phyloP scores from a whole-genome alignment of 345 rosid species.

The Laguncularia racemosa region DNA sequence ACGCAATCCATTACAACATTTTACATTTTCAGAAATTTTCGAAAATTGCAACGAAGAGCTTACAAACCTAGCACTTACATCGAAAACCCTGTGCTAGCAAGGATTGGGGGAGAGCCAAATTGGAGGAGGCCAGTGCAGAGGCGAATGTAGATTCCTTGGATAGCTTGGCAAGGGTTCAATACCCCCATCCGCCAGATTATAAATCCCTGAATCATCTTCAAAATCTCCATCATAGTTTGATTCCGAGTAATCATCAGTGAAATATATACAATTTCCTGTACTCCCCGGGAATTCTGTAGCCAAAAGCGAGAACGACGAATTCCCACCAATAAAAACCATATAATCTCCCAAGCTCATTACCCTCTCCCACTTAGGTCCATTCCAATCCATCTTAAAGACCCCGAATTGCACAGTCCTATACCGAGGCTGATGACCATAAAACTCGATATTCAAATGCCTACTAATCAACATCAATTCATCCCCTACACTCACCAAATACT shows the following conservation, averaged over 20 bases:
- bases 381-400: constrained; percentile 30
- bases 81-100: constrained; percentile 12
- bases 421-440: constrained; percentile 12
- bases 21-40: too few relatives aligned
- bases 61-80: background rate
- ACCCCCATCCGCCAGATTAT: constrained; percentile 27
- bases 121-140: constrained; percentile 29
- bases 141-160: constrained; percentile 6
- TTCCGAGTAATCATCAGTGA: constrained; percentile 44
- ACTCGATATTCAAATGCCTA: constrained; percentile 22
- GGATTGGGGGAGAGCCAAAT: constrained; percentile 55
- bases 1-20: too few relatives aligned
- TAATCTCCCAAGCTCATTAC: constrained; percentile 28
- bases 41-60: background rate
- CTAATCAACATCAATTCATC: constrained; percentile 41
- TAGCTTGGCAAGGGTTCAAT: constrained; percentile 43
- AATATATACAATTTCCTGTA: constrained; percentile 36
- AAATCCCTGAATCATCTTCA: constrained; percentile 49
- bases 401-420: constrained; percentile 35
- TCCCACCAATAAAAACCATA: constrained; percentile 39
- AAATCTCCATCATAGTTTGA: constrained; percentile 25
- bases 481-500: constrained; percentile 40
- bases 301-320: constrained; percentile 34
- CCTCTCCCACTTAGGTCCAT: constrained; percentile 26
- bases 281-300: constrained; percentile 45